These are phyloP conservation scores for Neurospora sp. DNA, from an alignment of 2,329 filamentous ascomycete species.

Conservation along the genomic window DNA sequence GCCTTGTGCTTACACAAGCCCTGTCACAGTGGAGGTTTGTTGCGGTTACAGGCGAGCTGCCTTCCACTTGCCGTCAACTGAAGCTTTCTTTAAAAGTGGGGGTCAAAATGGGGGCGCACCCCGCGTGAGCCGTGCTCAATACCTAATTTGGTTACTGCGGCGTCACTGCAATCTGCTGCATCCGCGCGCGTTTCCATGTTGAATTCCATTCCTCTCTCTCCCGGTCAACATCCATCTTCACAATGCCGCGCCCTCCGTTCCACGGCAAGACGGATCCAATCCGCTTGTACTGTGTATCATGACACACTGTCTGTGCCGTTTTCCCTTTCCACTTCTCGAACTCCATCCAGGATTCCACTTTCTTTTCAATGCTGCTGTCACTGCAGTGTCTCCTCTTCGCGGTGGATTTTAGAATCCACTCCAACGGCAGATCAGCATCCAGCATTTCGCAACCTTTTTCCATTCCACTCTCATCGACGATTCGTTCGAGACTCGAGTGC, in stretches of 20 bases:
- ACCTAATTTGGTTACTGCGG: not conserved
- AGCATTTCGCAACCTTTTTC: not conserved
- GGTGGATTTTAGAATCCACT: not conserved
- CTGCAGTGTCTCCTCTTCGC: not conserved
- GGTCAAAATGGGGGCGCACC: not conserved
- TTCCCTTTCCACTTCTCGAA: not conserved
- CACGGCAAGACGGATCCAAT: not conserved
- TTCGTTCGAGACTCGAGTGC: not conserved
- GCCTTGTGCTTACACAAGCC: not conserved
- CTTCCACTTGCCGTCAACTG: not conserved
- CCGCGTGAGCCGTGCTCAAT: not conserved
- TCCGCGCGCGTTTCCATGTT: not conserved
- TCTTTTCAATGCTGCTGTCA: not conserved
- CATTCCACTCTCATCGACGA: not conserved
- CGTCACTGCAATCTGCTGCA: not conserved
- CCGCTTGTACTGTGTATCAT: not conserved
- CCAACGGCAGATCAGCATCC: not conserved
- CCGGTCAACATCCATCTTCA: not conserved
- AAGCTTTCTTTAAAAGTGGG: not conserved
- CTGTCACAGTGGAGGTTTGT: not conserved
- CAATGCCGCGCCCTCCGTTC: not conserved
- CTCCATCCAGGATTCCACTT: not conserved
- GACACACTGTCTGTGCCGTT: not conserved
- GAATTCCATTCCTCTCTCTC: not conserved
- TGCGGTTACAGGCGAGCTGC: not conserved